Evolutionary conservation across 2,329 filamentous ascomycete species (phyloP).

Genomic region (Emmonsia crescens): DNA sequence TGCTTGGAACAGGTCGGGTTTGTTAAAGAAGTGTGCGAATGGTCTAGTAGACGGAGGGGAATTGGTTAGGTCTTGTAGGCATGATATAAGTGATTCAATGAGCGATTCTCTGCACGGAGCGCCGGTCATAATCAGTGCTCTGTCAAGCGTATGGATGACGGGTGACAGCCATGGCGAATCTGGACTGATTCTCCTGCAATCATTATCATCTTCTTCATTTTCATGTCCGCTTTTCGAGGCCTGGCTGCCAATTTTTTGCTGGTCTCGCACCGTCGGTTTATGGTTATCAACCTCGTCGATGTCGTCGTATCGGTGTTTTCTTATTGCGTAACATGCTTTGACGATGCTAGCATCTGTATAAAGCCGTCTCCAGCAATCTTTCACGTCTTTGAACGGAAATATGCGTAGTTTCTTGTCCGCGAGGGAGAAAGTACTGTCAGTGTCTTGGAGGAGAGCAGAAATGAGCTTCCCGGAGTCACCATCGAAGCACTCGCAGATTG

Average conservation of each 20-base stretch:
- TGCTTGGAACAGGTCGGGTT: conserved; percentile 4
- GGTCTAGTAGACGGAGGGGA: background rate
- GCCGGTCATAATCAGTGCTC: conserved; percentile 64
- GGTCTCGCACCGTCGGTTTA: background rate
- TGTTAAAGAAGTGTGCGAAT: conserved; percentile 3
- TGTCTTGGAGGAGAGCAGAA: conserved; percentile 20
- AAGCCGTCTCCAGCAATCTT: conserved; percentile 45
- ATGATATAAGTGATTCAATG: conserved; percentile 28
- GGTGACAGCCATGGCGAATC: conserved; percentile 40
- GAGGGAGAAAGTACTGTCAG: conserved; percentile 36
- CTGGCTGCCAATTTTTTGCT: conserved; percentile 1
- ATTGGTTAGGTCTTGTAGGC: conserved; percentile 20
- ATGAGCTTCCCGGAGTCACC: conserved; percentile 15
- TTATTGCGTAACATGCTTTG: conserved; percentile 30
- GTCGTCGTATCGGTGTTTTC: conserved; percentile 9
- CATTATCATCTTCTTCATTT: conserved; percentile 1
- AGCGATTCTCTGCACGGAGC: conserved; percentile 45
- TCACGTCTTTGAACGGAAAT: conserved; percentile 47
- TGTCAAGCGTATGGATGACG: conserved; percentile 59
- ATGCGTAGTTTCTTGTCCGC: conserved; percentile 45
- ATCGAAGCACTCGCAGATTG: conserved; percentile 27
- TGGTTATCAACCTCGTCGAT: background rate
- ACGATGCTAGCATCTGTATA: conserved; percentile 48
- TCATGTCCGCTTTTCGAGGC: conserved; percentile 12
- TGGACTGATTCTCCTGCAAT: conserved; percentile 11